phyloP scores from a whole-genome alignment of 2,329 filamentous ascomycete species.

The Periglandula ipomoeae region DNA sequence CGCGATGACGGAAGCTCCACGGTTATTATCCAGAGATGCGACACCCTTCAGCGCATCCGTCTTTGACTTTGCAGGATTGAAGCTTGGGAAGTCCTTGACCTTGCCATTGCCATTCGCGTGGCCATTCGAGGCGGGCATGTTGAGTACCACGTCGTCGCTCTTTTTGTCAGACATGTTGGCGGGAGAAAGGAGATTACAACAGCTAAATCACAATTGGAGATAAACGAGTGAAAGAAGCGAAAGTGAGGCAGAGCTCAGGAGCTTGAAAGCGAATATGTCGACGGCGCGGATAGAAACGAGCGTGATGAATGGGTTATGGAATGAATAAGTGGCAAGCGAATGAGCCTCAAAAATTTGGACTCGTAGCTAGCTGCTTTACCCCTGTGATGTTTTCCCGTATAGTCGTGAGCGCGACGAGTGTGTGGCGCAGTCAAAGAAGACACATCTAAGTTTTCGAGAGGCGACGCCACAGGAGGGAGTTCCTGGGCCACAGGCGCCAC shows the following conservation, averaged over 20 bases:
- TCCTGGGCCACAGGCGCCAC: too few relatives aligned
- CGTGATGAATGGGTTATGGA: background rate
- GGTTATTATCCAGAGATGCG: conserved; percentile 56
- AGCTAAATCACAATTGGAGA: too few relatives aligned
- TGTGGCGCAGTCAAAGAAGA: too few relatives aligned
- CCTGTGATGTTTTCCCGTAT: too few relatives aligned
- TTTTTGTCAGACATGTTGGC: conserved; percentile 8
- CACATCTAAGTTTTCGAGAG: too few relatives aligned
- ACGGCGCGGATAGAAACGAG: background rate
- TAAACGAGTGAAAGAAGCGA: background rate
- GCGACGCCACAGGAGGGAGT: too few relatives aligned
- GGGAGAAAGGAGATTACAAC: background rate
- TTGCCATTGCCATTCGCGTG: conserved; percentile 1
- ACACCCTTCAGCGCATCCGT: conserved; percentile 5
- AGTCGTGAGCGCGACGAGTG: too few relatives aligned
- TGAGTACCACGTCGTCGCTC: conserved; percentile 4
- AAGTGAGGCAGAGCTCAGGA: background rate
- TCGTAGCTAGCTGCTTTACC: too few relatives aligned
- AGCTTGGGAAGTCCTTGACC: background rate
- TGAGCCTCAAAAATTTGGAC: background rate
- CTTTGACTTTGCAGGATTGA: conserved; percentile 6
- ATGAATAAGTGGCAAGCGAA: background rate
- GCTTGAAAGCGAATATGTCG: too few relatives aligned
- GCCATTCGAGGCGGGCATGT: background rate
- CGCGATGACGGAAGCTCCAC: conserved; percentile 69